A percentile compares a stretch with the other conserved stretches of the same genome.
These are phyloP conservation scores for Sordaria brevicollis DNA, from an alignment of 495 filamentous ascomycete species.

Conservation along the genomic window DNA sequence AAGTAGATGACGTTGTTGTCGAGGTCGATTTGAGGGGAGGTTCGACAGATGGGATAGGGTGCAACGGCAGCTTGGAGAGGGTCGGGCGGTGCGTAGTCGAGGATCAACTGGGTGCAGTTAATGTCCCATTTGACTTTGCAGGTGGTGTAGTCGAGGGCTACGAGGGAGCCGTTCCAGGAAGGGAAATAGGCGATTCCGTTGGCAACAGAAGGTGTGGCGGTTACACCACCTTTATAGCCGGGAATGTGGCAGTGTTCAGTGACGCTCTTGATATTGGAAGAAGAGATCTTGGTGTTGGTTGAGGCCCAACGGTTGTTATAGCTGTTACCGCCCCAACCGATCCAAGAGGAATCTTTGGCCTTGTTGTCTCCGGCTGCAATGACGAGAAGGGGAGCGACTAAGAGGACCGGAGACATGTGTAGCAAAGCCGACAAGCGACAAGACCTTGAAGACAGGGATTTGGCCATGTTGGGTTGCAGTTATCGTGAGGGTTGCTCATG, in stretches of 20 bases:
- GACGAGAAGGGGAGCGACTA: background rate
- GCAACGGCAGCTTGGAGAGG: conserved; percentile 2
- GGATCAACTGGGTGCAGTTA: conserved; percentile 21
- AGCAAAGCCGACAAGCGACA: background rate
- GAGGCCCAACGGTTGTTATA: conserved; percentile 22
- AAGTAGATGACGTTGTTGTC: conserved; percentile 22
- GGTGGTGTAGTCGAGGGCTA: conserved; percentile 23
- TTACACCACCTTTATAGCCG: conserved; percentile 14
- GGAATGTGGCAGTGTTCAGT: conserved; percentile 8
- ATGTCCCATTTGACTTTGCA: conserved; percentile 23
- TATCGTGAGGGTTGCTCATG: background rate
- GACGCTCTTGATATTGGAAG: conserved; percentile 9
- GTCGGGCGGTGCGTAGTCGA: conserved; percentile 7
- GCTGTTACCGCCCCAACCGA: conserved; percentile 2
- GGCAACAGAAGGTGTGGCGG: conserved; percentile 19
- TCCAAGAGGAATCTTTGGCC: background rate
- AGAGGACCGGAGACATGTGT: background rate
- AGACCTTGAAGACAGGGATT: background rate
- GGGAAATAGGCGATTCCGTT: conserved; percentile 24
- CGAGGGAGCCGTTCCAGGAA: conserved; percentile 26
- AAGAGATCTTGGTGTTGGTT: conserved; percentile 9
- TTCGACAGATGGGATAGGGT: conserved; percentile 9
- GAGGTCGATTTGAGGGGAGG: conserved; percentile 20
- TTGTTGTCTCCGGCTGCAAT: background rate
- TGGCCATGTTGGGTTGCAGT: background rate